Base-by-base conservation (phyloP, 768 basidiomycete species). In the Rubroboletus satanas region DNA sequence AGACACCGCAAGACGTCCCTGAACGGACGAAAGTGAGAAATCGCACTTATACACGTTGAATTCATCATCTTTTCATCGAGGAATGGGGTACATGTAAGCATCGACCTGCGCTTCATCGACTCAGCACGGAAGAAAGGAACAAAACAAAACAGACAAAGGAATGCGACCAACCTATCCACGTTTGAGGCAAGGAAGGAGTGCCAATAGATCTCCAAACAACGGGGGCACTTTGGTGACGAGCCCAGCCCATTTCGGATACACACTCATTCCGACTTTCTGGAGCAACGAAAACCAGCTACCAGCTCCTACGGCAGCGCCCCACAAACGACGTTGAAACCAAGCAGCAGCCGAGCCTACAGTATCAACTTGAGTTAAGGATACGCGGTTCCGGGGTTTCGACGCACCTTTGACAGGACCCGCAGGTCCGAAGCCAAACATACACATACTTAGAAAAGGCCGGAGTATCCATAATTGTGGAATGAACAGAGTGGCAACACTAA, bases 401-500 rank as follows among this genome's bases (percentile, higher is more conserved):
- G 14, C n/a, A 64, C 62, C 62, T 49, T 53, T 55, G 21, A 21
- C 21, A 21, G 21, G 21, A 21, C 21, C 21, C 21, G 21, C 21
- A 21, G 21, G 21, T 21, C 62, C 62, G 6, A 63, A 63, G 26
- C 62, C 62, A 28, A 63, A 48, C 15, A 55, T 2, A 1, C 55
- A 21, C 21, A 21, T 21, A 21, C 21, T 44, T 3, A 63, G 21
- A 8, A 63, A 52, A 1, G 55, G 62, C n/a, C 42, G 3, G 12
- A 63, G 55, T 2, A 62, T 54, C 62, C 62, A 64, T 4, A 35
- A 21, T 29, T 64, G 35, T 0, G 54, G 62, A 43, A 63, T 17
- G 32, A 63, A 54, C 23, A 63, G 2, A 18, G 3, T 17, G 2
- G 21, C 23, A 8, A 63, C 28, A 5, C 44, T 39, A 21, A 54